Evolutionary conservation across 805 yeast genomes (phyloP), one percentile per base, ranked within the genome.

Genomic region (Yarrowia sp.): DNA sequence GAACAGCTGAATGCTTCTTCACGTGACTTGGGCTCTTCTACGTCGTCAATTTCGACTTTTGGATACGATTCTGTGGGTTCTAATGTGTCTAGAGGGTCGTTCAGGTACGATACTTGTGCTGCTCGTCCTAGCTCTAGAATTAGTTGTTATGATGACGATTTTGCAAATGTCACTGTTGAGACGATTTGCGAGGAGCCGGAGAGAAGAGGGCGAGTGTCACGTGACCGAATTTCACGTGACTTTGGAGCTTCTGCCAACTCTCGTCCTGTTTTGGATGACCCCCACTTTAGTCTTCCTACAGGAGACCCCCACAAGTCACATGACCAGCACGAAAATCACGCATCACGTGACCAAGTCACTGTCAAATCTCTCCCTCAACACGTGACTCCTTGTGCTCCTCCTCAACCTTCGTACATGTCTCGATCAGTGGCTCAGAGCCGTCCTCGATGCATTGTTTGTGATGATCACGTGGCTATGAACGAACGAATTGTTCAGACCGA

Each of bases 371-470:
- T 51, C 6, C 60, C 60, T 3, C 11, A 48, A 1, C 47, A 41
- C 43, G 51, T 44, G 51, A 58, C 64, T 10, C 64, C 50, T 9
- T 43, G 51, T n/a, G 51, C 64, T 14, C 51, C 64, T 18, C 64
- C 64, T 5, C 42, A 17, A 6, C 50, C 64, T n/a, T 44, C 50
- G 10, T 36, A 33, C 36, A 32, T 58, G 22, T 15, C 50, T 4
- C 48, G 28, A 6, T 42, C 50, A 3, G 50, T 57, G 1, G 28
- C 51, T n/a, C 8, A n/a, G 4, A 18, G 33, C 10, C 33, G 51
- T 0, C 64, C 64, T 7, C 8, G 35, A 33, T 71, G 73, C 53
- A 18, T 66, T 9, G 66, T 67, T 3, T 71, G 73, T 86, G 87
- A 15, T 3, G 66, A 64, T 14, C 50, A 47, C 11, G 65, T 71